A percentile compares a stretch with the other conserved stretches of the same genome.
phyloP scores from a whole-genome alignment of 306 rosid genomes.

The Sicyos edulis region DNA sequence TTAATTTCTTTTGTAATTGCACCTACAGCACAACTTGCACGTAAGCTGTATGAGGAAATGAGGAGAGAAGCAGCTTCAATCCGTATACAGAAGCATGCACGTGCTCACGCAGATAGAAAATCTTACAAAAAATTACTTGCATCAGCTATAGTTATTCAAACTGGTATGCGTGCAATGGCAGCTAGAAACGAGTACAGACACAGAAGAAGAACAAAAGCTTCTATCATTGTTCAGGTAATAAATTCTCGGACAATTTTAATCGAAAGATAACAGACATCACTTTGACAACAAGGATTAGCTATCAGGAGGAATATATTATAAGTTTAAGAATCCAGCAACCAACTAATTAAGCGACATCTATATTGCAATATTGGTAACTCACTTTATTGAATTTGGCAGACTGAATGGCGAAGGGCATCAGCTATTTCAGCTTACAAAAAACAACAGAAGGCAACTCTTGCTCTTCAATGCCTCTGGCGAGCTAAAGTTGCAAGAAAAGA shows the following conservation, averaged over 20 bases:
- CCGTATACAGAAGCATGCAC: constrained; percentile 65
- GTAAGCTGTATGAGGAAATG: constrained; percentile 51
- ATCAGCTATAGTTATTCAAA: constrained; percentile 59
- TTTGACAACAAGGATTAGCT: background rate
- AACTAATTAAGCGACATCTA: background rate
- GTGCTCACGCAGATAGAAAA: constrained; percentile 46
- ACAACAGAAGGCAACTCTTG: constrained; percentile 51
- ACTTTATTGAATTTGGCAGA: constrained; percentile 33
- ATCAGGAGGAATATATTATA: background rate
- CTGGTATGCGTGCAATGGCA: constrained; percentile 74
- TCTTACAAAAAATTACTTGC: constrained; percentile 49
- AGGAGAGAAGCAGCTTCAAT: constrained; percentile 73
- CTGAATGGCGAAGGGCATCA: constrained; percentile 62
- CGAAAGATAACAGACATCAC: background rate
- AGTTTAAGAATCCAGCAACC: constrained; percentile 3
- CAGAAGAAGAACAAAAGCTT: constrained; percentile 73
- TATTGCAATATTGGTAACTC: background rate
- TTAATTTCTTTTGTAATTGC: constrained; percentile 15
- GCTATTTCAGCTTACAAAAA: constrained; percentile 57
- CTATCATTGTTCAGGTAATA: constrained; percentile 60
- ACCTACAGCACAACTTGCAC: constrained; percentile 59
- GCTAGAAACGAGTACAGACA: constrained; percentile 57
- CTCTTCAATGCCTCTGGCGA: constrained; percentile 84
- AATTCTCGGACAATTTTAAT: background rate
- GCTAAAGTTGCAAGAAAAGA: constrained; percentile 67